A percentile compares a stretch with the other conserved stretches of the same genome.
Evolutionary conservation across 495 filamentous ascomycete genomes (phyloP).

Genomic region (Parathielavia appendiculata): DNA sequence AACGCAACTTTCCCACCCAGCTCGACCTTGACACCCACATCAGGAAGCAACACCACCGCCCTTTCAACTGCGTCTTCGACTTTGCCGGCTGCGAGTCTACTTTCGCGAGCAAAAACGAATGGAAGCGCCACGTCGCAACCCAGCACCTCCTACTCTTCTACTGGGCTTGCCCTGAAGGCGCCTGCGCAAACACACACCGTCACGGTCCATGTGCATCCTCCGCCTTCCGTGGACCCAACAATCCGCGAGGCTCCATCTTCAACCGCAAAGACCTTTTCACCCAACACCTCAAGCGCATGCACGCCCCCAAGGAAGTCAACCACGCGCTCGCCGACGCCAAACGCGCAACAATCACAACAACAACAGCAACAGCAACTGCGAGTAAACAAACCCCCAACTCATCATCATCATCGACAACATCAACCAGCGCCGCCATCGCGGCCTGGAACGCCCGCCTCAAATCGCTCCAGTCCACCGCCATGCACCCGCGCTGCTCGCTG

Average conservation of each 20-base stretch:
- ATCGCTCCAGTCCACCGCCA: conserved; percentile 53
- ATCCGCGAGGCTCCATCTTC: conserved; percentile 59
- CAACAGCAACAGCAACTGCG: neutral
- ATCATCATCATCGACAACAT: conserved; percentile 1
- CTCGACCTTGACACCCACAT: conserved; percentile 43
- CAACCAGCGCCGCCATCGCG: neutral
- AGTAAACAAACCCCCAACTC: neutral
- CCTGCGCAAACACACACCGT: conserved; percentile 46
- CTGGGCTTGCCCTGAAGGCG: conserved; percentile 71
- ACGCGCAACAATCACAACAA: neutral
- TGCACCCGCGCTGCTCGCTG: conserved; percentile 52
- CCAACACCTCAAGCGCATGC: conserved; percentile 85
- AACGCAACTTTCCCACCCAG: conserved; percentile 38
- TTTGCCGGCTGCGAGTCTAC: conserved; percentile 70
- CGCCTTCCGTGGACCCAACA: neutral
- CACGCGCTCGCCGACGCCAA: neutral
- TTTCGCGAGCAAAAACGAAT: conserved; percentile 86
- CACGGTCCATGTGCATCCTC: neutral
- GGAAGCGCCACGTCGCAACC: conserved; percentile 80
- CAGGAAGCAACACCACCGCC: conserved; percentile 48
- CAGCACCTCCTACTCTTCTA: conserved; percentile 76
- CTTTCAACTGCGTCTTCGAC: conserved; percentile 74
- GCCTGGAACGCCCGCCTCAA: conserved; percentile 45
- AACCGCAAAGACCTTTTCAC: conserved; percentile 92
- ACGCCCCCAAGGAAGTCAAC: conserved; percentile 46